Conservation (phyloP, 2,329 filamentous ascomycete genomes). For the Hypoxylon sp. region DNA sequence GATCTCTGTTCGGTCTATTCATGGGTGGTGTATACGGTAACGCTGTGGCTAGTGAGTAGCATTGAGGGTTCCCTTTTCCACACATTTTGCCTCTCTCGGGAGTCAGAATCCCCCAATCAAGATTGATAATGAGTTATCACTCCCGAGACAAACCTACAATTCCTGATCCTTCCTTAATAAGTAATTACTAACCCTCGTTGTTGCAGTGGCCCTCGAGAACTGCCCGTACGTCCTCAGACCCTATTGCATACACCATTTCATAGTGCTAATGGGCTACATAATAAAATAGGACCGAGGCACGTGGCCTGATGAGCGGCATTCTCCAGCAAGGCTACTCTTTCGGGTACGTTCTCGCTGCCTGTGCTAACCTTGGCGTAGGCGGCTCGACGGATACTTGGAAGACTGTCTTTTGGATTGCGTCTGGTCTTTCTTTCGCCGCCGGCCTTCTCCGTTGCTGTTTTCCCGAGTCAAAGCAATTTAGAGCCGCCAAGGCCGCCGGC, state of each 20-base stretch:
- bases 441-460: slow-evolving; percentile 77
- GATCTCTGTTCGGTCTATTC: slow-evolving; percentile 81
- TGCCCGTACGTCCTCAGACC: slow-evolving; percentile 68
- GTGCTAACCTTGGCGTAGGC: slow-evolving; percentile 80
- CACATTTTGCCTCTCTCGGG: too few species aligned
- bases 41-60: slow-evolving; percentile 71
- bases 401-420: slow-evolving; percentile 80
- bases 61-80: too few species aligned
- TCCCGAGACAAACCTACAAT: too few species aligned
- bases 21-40: slow-evolving; percentile 88
- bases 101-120: too few species aligned
- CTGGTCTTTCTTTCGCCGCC: slow-evolving; percentile 77
- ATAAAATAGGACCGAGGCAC: slow-evolving; percentile 71
- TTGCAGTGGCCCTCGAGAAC: slow-evolving; percentile 76
- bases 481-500: slow-evolving; percentile 75
- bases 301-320: slow-evolving; percentile 86
- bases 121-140: too few species aligned
- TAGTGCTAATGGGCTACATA: slow-evolving; percentile 19
- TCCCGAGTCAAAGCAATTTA: slow-evolving; percentile 82
- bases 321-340: slow-evolving; percentile 86
- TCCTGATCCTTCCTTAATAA: too few species aligned
- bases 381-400: slow-evolving; percentile 77
- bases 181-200: too few species aligned
- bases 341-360: slow-evolving; percentile 84
- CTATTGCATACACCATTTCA: background rate